These are phyloP conservation scores for Ogataea degrootiae DNA, from an alignment of 805 yeast species.

Conservation along the genomic window DNA sequence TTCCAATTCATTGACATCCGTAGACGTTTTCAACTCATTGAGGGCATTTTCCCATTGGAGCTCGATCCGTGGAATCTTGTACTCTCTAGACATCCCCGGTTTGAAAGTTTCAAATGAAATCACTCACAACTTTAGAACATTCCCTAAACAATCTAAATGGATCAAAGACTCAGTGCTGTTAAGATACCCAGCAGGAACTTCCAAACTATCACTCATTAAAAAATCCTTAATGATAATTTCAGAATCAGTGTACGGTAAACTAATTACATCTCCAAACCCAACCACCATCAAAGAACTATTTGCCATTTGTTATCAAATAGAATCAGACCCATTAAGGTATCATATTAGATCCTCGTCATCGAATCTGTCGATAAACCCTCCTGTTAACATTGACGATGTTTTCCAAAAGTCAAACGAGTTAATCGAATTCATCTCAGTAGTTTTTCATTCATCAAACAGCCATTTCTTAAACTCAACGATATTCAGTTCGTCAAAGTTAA, in stretches of 20 bases:
- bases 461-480: conserved; percentile 7
- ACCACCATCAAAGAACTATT: conserved; percentile 31
- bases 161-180: conserved; percentile 36
- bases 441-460: conserved; percentile 22
- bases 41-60: conserved; percentile 55
- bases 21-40: conserved; percentile 41
- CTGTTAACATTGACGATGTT: conserved; percentile 11
- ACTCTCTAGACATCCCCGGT: conserved; percentile 36
- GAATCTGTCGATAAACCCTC: conserved; percentile 15
- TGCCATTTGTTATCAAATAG: conserved; percentile 40
- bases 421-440: conserved; percentile 15
- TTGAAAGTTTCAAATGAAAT: conserved; percentile 31
- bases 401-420: conserved; percentile 9
- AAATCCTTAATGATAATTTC: conserved; percentile 34
- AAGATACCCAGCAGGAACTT: conserved; percentile 51
- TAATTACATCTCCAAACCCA: conserved; percentile 34
- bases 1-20: conserved; percentile 33
- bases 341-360: conserved; percentile 35
- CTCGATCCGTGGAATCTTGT: conserved; percentile 42
- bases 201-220: conserved; percentile 39
- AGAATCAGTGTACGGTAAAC: conserved; percentile 32
- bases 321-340: conserved; percentile 42
- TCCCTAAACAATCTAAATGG: conserved; percentile 39
- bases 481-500: conserved; percentile 17
- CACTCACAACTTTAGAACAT: conserved; percentile 29